These are phyloP conservation scores for Xylaria bambusicola DNA, from an alignment of 495 filamentous ascomycete genomes.

Conservation along the genomic window DNA sequence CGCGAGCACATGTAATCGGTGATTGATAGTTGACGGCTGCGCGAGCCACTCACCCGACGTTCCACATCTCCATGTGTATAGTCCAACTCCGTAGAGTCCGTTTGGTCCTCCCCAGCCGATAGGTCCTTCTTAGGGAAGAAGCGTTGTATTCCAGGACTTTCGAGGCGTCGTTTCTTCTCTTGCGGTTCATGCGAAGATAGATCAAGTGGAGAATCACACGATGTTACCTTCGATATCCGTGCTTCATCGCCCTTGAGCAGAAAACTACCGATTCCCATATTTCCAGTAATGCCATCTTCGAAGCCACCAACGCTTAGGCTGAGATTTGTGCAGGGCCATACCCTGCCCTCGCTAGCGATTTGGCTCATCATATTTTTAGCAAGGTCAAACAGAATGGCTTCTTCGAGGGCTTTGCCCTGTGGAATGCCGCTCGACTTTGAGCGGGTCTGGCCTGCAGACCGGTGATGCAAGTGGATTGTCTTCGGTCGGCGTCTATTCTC, in stretches of 20 bases:
- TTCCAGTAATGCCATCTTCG: slow-evolving; percentile 81
- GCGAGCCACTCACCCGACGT: slow-evolving; percentile 23
- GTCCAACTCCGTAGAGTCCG: slow-evolving; percentile 32
- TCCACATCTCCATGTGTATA: slow-evolving; percentile 20
- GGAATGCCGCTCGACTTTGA: slow-evolving; percentile 78
- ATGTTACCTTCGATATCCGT: slow-evolving; percentile 42
- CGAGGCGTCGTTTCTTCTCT: slow-evolving; percentile 57
- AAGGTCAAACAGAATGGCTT: slow-evolving; percentile 72
- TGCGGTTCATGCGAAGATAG: slow-evolving; percentile 35
- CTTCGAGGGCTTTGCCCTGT: slow-evolving; percentile 68
- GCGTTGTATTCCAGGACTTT: slow-evolving; percentile 54
- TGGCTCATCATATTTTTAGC: slow-evolving; percentile 76
- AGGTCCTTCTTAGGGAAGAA: slow-evolving; percentile 55
- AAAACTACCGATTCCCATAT: slow-evolving; percentile 83
- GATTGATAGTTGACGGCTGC: slow-evolving; percentile 40
- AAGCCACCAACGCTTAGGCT: slow-evolving; percentile 85
- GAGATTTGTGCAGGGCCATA: slow-evolving; percentile 87
- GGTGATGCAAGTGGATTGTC: slow-evolving; percentile 79
- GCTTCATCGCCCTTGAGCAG: slow-evolving; percentile 77
- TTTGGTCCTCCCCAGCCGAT: slow-evolving; percentile 25
- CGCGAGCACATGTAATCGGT: slow-evolving; percentile 62
- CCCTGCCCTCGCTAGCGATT: slow-evolving; percentile 70
- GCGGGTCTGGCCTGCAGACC: slow-evolving; percentile 67
- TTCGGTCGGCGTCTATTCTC: slow-evolving; percentile 86
- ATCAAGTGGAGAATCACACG: slow-evolving; percentile 33